Conservation (phyloP, 1,284 basidiomycete genomes). For the Irpex rosettiformis region DNA sequence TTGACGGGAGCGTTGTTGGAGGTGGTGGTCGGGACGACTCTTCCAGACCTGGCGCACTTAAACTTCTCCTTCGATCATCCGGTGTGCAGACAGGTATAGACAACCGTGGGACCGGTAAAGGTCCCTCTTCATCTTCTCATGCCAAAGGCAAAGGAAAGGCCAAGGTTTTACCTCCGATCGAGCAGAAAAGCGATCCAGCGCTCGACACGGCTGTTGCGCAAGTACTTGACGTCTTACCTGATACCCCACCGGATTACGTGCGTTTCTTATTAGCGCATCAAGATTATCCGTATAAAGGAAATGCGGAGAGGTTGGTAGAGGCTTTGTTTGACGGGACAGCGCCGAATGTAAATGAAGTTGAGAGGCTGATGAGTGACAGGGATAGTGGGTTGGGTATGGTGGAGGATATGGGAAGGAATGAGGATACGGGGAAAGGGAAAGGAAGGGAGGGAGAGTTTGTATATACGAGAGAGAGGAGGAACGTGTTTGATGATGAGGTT, state of each 20-base stretch:
- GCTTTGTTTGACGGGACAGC: constrained; percentile 72
- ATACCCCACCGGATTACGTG: constrained; percentile 52
- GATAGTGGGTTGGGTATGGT: neutral
- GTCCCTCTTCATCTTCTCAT: neutral
- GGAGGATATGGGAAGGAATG: neutral
- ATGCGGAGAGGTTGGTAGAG: constrained; percentile 58
- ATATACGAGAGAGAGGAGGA: constrained; percentile 50
- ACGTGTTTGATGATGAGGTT: constrained; percentile 69
- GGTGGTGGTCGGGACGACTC: constrained; percentile 31
- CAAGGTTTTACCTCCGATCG: constrained; percentile 10
- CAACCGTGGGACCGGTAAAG: constrained; percentile 28
- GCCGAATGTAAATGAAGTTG: constrained; percentile 38
- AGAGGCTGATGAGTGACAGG: constrained; percentile 4
- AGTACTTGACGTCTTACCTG: constrained; percentile 70
- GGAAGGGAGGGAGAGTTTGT: constrained; percentile 22
- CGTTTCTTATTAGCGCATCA: constrained; percentile 49
- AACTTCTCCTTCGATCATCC: constrained; percentile 56
- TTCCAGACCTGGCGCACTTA: constrained; percentile 58
- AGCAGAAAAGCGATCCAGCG: constrained; percentile 32
- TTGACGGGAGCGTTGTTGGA: constrained; percentile 24
- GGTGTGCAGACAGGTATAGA: constrained; percentile 48
- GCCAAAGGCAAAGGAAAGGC: constrained; percentile 33
- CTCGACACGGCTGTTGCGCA: constrained; percentile 58
- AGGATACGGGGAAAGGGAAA: neutral
- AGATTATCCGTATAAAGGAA: constrained; percentile 43